Conservation (phyloP, 1,284 basidiomycete genomes). For the Bjerkandera adusta region DNA sequence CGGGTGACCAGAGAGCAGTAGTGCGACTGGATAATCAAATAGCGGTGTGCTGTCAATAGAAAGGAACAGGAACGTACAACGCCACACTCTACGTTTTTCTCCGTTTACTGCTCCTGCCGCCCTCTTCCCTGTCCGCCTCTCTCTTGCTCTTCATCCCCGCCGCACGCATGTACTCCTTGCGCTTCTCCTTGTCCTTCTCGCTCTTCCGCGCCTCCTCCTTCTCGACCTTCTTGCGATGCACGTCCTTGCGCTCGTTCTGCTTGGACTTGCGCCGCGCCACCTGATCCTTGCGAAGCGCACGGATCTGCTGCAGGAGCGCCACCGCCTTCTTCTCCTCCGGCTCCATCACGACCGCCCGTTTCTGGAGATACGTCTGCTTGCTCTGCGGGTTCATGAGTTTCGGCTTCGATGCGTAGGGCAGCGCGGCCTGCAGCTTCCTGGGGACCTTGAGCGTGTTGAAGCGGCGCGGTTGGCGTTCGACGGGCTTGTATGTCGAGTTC, state of each 20-base stretch:
- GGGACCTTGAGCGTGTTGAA: constrained; percentile 94
- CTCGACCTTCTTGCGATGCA: constrained; percentile 65
- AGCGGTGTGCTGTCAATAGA: too few species aligned
- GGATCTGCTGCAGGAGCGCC: constrained; percentile 93
- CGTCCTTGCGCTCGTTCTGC: constrained; percentile 70
- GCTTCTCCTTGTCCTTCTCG: constrained; percentile 78
- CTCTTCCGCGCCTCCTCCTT: constrained; percentile 66
- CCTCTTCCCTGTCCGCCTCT: constrained; percentile 54
- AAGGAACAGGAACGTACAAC: too few species aligned
- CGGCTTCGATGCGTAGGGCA: constrained; percentile 94
- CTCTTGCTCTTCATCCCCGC: constrained; percentile 75
- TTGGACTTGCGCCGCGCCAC: constrained; percentile 76
- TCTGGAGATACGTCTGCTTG: constrained; percentile 83
- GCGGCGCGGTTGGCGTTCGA: constrained; percentile 78
- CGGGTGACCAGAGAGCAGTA: too few species aligned
- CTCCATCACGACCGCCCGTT: constrained; percentile 92
- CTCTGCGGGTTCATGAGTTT: constrained; percentile 77
- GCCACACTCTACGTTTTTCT: constrained; percentile 22
- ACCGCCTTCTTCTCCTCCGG: constrained; percentile 93
- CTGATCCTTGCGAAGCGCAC: constrained; percentile 90
- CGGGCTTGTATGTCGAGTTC: constrained; percentile 87
- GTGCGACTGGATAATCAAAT: too few species aligned
- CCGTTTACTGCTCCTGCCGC: constrained; percentile 53
- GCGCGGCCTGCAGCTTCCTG: constrained; percentile 82
- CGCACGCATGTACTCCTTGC: constrained; percentile 74